These are phyloP conservation scores for Mycena sanguinolenta DNA, from an alignment of 768 basidiomycete species.

Conservation along the genomic window DNA sequence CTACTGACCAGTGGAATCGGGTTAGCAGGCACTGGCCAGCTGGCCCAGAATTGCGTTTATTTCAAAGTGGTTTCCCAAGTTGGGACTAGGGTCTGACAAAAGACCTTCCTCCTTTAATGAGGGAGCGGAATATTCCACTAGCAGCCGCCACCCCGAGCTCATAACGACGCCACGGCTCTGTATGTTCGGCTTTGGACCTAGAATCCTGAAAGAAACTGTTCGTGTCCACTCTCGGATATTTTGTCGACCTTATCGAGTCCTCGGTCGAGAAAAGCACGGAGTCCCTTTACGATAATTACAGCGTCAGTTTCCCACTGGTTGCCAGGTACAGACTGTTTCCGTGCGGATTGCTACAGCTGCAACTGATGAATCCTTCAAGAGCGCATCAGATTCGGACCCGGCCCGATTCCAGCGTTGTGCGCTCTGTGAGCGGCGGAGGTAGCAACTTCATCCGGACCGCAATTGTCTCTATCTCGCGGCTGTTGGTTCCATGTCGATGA, in stretches of 20 bases:
- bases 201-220: not conserved
- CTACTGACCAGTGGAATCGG: too few relatives aligned
- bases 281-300: conserved; percentile 1
- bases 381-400: not conserved
- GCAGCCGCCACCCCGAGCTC: not conserved
- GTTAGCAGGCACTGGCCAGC: too few relatives aligned
- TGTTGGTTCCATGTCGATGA: not conserved
- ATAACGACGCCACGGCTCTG: not conserved
- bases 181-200: not conserved
- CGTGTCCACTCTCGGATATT: not conserved
- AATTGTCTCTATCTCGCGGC: not conserved
- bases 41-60: too few relatives aligned
- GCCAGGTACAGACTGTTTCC: conserved; percentile 13
- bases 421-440: not conserved
- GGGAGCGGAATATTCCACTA: not conserved
- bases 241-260: too few relatives aligned
- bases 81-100: not conserved
- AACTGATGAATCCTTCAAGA: not conserved
- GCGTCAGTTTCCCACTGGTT: conserved; percentile 8
- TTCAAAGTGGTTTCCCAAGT: not conserved
- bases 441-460: not conserved
- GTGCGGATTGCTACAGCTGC: not conserved
- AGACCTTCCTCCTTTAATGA: too few relatives aligned
- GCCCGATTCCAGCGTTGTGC: not conserved
- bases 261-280: conserved; percentile 5